These are phyloP conservation scores for Phytophthora tubulina DNA, from an alignment of 352 stramenopile species.

Conservation along the genomic window DNA sequence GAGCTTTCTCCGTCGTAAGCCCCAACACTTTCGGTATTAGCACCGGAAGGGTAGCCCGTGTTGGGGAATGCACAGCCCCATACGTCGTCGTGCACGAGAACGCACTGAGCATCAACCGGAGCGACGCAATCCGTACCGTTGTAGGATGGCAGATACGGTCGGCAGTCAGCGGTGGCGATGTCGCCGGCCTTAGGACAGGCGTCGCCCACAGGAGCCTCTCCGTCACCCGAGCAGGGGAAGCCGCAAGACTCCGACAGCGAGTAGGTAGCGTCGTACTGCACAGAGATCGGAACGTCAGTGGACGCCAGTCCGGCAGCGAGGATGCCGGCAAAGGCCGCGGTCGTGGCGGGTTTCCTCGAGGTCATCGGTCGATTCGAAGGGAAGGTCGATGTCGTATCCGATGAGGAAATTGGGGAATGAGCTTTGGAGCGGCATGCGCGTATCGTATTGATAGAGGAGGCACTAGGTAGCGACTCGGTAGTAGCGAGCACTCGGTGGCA, in stretches of 20 bases:
- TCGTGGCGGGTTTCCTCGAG: slow-evolving; percentile 3
- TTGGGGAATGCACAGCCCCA: slow-evolving; percentile 33
- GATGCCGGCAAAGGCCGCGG: slow-evolving; percentile 18
- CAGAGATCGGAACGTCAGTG: slow-evolving; percentile 22
- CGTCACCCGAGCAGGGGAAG: slow-evolving; percentile 28
- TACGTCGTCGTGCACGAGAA: slow-evolving; percentile 3
- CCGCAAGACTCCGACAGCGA: slow-evolving; percentile 25
- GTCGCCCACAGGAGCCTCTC: slow-evolving; percentile 7
- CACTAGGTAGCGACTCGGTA: not conserved
- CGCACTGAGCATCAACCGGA: slow-evolving; percentile 27
- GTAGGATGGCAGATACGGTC: slow-evolving; percentile 29
- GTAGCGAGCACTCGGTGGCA: no score
- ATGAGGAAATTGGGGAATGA: slow-evolving; percentile 35
- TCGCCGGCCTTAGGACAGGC: slow-evolving; percentile 32
- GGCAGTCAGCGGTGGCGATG: slow-evolving; percentile 29
- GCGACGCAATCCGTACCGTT: slow-evolving; percentile 32
- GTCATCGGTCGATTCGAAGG: slow-evolving; percentile 8
- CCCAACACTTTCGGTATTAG: not conserved
- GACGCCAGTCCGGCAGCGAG: slow-evolving; percentile 14
- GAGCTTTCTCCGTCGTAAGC: not conserved
- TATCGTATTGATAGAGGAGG: not conserved
- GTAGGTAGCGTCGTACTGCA: slow-evolving; percentile 37
- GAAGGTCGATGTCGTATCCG: slow-evolving; percentile 14
- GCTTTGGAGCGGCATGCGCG: not conserved
- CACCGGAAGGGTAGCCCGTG: slow-evolving; percentile 19